Percentiles rank a stretch among this genome's conserved stretches.
Conservation (phyloP, 129 eudicot species). For the Arctium minus region DNA sequence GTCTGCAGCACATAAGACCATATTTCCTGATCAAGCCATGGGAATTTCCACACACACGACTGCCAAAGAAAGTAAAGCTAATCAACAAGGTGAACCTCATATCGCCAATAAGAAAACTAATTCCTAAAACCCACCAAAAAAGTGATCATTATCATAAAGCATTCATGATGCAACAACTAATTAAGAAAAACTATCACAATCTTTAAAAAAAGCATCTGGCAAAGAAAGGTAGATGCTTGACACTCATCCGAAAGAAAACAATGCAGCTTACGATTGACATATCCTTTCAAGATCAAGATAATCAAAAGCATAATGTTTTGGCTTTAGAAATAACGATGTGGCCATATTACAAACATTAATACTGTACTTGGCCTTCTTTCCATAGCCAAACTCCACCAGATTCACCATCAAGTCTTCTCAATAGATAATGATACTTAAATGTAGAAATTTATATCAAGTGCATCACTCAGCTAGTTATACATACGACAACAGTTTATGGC, state of each 20-base stretch:
- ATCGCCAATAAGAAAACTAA: not conserved
- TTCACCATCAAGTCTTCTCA: not conserved
- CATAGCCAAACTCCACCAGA: not conserved
- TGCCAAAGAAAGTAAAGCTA: constrained; percentile 17
- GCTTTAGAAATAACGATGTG: not conserved
- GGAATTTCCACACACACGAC: constrained; percentile 57
- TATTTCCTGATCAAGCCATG: constrained; percentile 57
- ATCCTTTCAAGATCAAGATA: not conserved
- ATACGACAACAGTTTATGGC: not conserved
- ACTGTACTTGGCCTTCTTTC: not conserved
- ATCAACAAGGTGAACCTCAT: not conserved
- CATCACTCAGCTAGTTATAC: not conserved
- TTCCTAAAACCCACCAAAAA: not conserved
- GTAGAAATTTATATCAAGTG: not conserved
- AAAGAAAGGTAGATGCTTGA: too few species aligned
- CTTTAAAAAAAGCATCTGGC: not conserved
- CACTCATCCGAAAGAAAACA: too few species aligned
- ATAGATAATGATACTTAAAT: not conserved
- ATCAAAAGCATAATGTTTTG: too few species aligned
- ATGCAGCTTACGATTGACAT: not conserved
- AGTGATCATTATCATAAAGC: not conserved
- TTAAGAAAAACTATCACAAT: too few species aligned
- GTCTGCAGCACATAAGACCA: constrained; percentile 70
- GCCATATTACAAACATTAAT: not conserved
- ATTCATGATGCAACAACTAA: not conserved